Conservation (phyloP, 208 protist species). For the Trypanosoma cruzi region DNA sequence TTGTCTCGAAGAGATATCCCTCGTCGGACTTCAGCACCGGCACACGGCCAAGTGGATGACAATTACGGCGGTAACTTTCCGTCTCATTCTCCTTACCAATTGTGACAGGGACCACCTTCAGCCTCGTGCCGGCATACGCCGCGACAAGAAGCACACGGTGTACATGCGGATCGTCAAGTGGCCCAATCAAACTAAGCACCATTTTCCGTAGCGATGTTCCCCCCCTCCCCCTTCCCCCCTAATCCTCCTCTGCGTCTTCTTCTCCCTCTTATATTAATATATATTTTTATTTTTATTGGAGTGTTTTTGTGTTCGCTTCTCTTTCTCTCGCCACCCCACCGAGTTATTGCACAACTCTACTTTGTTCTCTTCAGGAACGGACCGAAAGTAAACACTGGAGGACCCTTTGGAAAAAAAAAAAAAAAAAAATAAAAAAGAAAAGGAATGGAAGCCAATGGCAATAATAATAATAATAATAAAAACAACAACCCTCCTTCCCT, state of each 20-base stretch:
- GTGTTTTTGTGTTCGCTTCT: constrained; percentile 1
- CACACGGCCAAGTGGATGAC: constrained; percentile 60
- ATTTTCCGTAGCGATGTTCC: constrained; percentile 14
- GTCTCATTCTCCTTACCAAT: constrained; percentile 56
- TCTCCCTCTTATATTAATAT: too few relatives aligned
- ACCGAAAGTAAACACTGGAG: too few relatives aligned
- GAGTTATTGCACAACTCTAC: too few relatives aligned
- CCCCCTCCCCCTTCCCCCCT: background rate
- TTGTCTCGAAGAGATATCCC: constrained; percentile 79
- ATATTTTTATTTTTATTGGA: too few relatives aligned
- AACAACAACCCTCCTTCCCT: too few relatives aligned
- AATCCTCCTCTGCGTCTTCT: too few relatives aligned
- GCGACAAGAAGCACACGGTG: constrained; percentile 70
- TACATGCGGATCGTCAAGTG: constrained; percentile 46
- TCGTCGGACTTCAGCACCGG: constrained; percentile 75
- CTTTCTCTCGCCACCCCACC: too few relatives aligned
- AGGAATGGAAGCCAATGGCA: too few relatives aligned
- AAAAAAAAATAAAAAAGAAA: too few relatives aligned
- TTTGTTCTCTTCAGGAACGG: background rate
- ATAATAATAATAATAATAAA: too few relatives aligned
- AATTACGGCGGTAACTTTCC: constrained; percentile 65
- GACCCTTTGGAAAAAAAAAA: too few relatives aligned
- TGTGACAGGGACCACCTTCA: constrained; percentile 58
- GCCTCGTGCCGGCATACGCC: constrained; percentile 59
- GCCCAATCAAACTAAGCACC: constrained; percentile 66